These are phyloP conservation scores for Neurospora discreta DNA, from an alignment of 495 filamentous ascomycete genomes.

Conservation along the genomic window DNA sequence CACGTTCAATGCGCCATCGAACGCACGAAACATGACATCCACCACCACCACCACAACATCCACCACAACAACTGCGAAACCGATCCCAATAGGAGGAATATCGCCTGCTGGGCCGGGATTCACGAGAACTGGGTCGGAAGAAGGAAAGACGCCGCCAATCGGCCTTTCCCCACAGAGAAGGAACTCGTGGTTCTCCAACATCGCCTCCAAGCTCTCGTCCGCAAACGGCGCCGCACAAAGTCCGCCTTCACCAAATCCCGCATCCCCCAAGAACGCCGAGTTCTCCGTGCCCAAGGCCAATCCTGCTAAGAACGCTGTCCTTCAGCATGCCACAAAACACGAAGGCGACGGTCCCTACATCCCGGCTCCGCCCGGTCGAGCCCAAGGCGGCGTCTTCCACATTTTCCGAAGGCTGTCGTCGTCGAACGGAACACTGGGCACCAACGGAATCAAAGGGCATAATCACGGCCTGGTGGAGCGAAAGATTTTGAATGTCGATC, in stretches of 20 bases:
- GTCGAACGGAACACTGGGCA: constrained; percentile 41
- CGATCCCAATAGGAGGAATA: constrained; percentile 8
- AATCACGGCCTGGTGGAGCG: constrained; percentile 56
- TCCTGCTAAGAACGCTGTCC: constrained; percentile 40
- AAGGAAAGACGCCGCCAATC: constrained; percentile 18
- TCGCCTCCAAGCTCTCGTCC: constrained; percentile 87
- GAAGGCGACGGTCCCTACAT: constrained; percentile 50
- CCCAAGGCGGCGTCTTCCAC: constrained; percentile 64
- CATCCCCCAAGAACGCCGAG: constrained; percentile 41
- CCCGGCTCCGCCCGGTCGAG: constrained; percentile 53
- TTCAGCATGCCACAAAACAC: constrained; percentile 36
- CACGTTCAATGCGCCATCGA: background rate
- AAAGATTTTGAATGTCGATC: constrained; percentile 77
- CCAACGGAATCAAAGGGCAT: constrained; percentile 24
- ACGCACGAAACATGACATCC: background rate
- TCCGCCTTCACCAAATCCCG: constrained; percentile 29
- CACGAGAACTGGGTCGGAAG: constrained; percentile 20
- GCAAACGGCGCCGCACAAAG: constrained; percentile 34
- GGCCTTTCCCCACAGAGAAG: constrained; percentile 39
- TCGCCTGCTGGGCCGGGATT: constrained; percentile 11
- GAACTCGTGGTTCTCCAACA: constrained; percentile 81
- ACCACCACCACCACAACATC: background rate
- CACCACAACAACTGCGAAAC: constrained; percentile 22
- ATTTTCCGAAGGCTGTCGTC: constrained; percentile 75
- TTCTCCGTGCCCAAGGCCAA: constrained; percentile 45